Percentiles rank a stretch among this genome's conserved stretches.
Conservation (phyloP, 2,329 filamentous ascomycete species). For the Catunica adiposa region DNA sequence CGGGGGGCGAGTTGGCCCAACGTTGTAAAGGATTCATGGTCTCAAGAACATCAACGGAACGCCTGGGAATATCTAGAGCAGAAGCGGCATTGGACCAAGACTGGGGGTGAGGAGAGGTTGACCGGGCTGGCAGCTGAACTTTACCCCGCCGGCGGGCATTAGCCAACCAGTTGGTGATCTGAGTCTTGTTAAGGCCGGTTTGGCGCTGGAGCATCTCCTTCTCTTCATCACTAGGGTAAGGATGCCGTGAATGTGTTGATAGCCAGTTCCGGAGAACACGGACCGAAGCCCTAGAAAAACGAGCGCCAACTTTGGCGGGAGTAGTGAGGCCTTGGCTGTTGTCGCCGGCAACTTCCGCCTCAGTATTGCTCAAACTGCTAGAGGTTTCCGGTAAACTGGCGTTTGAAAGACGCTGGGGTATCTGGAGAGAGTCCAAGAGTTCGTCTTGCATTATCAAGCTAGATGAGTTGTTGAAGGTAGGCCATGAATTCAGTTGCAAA, state of each 20-base stretch:
- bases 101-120: conserved; percentile 44
- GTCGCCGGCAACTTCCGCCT: background rate
- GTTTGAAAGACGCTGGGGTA: background rate
- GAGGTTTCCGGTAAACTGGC: background rate
- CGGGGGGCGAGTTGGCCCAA: conserved; percentile 42
- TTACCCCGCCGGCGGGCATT: conserved; percentile 77
- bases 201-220: conserved; percentile 62
- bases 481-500: conserved; percentile 31
- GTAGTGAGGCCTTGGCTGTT: background rate
- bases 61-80: conserved; percentile 53
- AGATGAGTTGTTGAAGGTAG: conserved; percentile 26
- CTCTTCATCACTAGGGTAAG: conserved; percentile 77
- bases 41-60: conserved; percentile 37
- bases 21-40: conserved; percentile 40
- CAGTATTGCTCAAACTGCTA: background rate
- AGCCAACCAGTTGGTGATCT: conserved; percentile 85
- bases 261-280: conserved; percentile 76
- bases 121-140: conserved; percentile 44
- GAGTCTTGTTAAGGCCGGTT: conserved; percentile 65
- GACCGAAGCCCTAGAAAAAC: conserved; percentile 67
- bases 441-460: conserved; percentile 19
- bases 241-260: conserved; percentile 60
- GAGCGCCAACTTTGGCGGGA: conserved; percentile 44
- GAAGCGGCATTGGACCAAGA: conserved; percentile 38
- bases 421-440: background rate